Evolutionary conservation across 108 stramenopile genomes (phyloP).

Genomic region (Cyclotella baltica): DNA sequence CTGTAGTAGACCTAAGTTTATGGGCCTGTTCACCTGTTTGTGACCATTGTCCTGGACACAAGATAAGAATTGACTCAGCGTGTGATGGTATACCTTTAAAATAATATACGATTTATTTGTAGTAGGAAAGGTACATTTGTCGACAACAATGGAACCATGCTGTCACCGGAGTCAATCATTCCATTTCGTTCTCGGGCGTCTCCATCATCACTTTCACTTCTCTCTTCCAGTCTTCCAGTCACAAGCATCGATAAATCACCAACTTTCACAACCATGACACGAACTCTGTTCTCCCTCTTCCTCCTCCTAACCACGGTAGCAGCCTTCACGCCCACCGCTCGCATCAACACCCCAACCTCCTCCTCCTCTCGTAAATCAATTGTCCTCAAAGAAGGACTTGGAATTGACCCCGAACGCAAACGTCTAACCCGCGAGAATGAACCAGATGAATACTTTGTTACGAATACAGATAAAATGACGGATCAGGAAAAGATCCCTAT

Average conservation of each 20-base stretch:
- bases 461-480: constrained; percentile 89
- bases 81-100: too few species aligned
- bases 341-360: background rate
- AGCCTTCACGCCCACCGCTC: constrained; percentile 14
- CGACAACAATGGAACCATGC: too few species aligned
- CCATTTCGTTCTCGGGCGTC: too few species aligned
- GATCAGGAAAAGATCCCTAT: constrained; percentile 90
- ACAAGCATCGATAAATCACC: background rate
- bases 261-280: constrained; percentile 11
- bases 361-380: background rate
- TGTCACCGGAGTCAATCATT: too few species aligned
- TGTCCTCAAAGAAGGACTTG: constrained; percentile 49
- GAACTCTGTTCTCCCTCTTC: constrained; percentile 3
- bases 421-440: constrained; percentile 81
- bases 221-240: too few species aligned
- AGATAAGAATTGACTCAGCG: too few species aligned
- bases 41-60: too few species aligned
- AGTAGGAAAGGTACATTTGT: too few species aligned
- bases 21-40: too few species aligned
- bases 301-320: constrained; percentile 9
- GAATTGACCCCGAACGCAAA: constrained; percentile 66
- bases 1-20: too few species aligned
- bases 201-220: too few species aligned
- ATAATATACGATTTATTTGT: too few species aligned
- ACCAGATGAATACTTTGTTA: constrained; percentile 84